Evolutionary conservation across 768 basidiomycete species (phyloP), one percentile per base, ranked within the genome.

Genomic region (Dentipellis sp.): DNA sequence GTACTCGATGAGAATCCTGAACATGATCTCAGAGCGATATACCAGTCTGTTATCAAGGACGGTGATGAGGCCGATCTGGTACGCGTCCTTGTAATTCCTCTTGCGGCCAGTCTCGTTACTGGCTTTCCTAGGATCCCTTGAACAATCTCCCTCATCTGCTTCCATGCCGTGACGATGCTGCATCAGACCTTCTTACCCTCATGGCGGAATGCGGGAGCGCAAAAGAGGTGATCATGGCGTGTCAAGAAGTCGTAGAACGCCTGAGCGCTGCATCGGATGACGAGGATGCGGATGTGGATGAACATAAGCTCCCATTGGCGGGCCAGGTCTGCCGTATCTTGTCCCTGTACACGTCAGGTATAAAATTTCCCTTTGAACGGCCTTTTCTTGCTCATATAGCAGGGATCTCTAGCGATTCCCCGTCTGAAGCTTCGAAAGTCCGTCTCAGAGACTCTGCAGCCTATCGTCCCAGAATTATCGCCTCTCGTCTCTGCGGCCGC

Each of bases 151-250:
- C 74, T 1, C 37, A 57, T 7, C 59, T 78, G 11, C 58, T 77
- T 11, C 62, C 72, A 7, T 69, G 65, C 22, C 21, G 52, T n/a
- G 59, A 61, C 5, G 62, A 68, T 19, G 67, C 66, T 1, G 67
- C 71, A 16, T 59, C 62, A 21, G 65, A 66, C 22, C n/a, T 79
- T 22, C 59, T 77, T 14, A 60, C 55, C n/a, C 21, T 63, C 12
- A 68, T 76, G 23, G 68, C 68, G 3, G 50, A 58, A 39, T 52
- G 64, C 2, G 62, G 60, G 12, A 78, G 67, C 52, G 68, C 72
- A 0, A 78, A 77, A 56, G 77, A 78, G 60, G 58, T 72, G 21
- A 51, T 75, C 40, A 71, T 78, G 50, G 72, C 72, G 2, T 48
- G 70, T 16, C 74, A 77, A 51, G 77, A 75, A 59, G 61, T 59